A percentile compares a stretch with the other conserved stretches of the same genome.
Conservation (phyloP, 2,329 filamentous ascomycete genomes). For the Alternaria viburni region DNA sequence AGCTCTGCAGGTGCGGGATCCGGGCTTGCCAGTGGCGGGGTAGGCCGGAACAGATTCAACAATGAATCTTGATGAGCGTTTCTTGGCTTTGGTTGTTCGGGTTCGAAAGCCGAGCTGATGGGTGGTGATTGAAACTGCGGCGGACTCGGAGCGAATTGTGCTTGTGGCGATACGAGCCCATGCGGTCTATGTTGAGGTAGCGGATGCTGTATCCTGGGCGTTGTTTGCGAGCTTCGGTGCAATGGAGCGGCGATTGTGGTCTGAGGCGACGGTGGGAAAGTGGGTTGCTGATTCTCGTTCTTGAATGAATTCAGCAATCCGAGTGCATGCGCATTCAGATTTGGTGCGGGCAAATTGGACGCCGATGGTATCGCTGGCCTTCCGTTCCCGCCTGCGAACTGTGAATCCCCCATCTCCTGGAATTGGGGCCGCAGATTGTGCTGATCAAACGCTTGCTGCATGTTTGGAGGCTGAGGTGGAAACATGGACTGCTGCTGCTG, state of each 20-base stretch:
- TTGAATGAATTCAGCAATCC: conserved; percentile 67
- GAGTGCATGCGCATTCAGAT: conserved; percentile 63
- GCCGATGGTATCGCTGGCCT: conserved; percentile 59
- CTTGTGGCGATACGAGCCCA: conserved; percentile 34
- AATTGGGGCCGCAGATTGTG: conserved; percentile 8
- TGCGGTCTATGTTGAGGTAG: conserved; percentile 27
- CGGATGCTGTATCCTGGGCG: conserved; percentile 31
- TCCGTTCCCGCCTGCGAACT: conserved; percentile 48
- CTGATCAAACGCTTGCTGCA: conserved; percentile 30
- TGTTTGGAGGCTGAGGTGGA: conserved; percentile 24
- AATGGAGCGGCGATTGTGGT: conserved; percentile 17
- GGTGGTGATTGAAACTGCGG: conserved; percentile 40
- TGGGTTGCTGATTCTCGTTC: conserved; percentile 33
- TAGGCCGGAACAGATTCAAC: conserved; percentile 53
- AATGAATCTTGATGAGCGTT: conserved; percentile 54
- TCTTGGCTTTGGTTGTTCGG: conserved; percentile 45
- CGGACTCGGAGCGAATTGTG: conserved; percentile 33
- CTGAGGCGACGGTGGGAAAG: conserved; percentile 8
- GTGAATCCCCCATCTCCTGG: conserved; percentile 34
- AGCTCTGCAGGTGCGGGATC: conserved; percentile 55
- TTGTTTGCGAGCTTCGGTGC: conserved; percentile 26
- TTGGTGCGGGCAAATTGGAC: conserved; percentile 63
- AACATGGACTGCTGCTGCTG: conserved; percentile 9
- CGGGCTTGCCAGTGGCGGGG: conserved; percentile 31
- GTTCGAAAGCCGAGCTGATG: conserved; percentile 27